phyloP scores from a whole-genome alignment of 148 eudicot genomes.

The Heliosperma pusillum region DNA sequence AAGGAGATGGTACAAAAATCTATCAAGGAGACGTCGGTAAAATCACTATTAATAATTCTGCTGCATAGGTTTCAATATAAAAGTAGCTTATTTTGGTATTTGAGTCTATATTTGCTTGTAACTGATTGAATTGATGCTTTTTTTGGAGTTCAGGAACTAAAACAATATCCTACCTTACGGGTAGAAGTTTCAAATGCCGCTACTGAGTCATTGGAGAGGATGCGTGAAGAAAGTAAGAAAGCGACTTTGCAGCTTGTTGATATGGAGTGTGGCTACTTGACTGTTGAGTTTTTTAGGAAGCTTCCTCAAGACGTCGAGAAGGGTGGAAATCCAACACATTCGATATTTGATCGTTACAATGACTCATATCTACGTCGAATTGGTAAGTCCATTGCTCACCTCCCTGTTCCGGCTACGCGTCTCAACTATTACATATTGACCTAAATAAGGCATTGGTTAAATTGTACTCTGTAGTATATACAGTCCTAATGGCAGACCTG shows the following conservation, averaged over 20 bases:
- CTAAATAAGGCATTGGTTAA: no score
- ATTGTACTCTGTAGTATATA: no score
- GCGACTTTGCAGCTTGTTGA: constrained; percentile 86
- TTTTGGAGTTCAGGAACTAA: constrained; percentile 63
- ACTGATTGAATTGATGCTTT: neutral
- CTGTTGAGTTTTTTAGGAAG: constrained; percentile 89
- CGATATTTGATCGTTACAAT: constrained; percentile 86
- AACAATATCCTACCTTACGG: constrained; percentile 86
- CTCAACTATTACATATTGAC: neutral
- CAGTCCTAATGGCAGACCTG: no score
- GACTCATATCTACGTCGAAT: constrained; percentile 85
- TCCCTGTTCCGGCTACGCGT: neutral
- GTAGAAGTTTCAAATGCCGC: constrained; percentile 81
- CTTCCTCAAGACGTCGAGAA: constrained; percentile 97
- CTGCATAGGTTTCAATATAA: no score
- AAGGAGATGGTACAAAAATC: constrained; percentile 86
- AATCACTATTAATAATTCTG: constrained; percentile 10
- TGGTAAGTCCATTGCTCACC: constrained; percentile 40
- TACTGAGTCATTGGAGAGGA: constrained; percentile 69
- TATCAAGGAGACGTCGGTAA: constrained; percentile 72
- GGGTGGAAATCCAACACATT: constrained; percentile 97
- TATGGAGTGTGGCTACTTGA: constrained; percentile 83
- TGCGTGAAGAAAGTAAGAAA: constrained; percentile 84
- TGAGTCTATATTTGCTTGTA: neutral
- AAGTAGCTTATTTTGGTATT: neutral